Evolutionary conservation across 2,329 filamentous ascomycete genomes (phyloP).

Genomic region (Colletotrichum truncatum): DNA sequence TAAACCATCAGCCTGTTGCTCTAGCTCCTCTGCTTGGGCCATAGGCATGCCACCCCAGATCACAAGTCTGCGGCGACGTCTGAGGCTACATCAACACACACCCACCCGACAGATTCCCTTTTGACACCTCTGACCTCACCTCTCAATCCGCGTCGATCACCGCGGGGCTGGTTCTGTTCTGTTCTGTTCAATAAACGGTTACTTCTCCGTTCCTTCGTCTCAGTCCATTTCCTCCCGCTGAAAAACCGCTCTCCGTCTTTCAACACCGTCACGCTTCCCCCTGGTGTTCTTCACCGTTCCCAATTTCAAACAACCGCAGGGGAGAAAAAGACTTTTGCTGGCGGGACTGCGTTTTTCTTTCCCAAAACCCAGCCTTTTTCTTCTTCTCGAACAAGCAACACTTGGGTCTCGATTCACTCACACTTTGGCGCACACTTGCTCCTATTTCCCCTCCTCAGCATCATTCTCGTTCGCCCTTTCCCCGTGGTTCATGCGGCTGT

Average conservation of each 20-base stretch:
- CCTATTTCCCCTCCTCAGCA: neutral
- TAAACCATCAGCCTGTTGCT: conserved; percentile 3
- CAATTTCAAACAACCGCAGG: conserved; percentile 4
- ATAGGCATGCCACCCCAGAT: conserved; percentile 28
- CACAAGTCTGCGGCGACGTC: conserved; percentile 26
- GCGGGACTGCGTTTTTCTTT: conserved; percentile 10
- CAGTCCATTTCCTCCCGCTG: neutral
- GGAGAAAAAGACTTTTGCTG: conserved; percentile 26
- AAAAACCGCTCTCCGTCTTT: neutral
- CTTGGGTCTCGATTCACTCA: neutral
- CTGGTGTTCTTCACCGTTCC: conserved; percentile 26
- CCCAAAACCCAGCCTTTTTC: conserved; percentile 1
- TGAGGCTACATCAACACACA: conserved; percentile 28
- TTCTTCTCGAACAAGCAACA: conserved; percentile 19
- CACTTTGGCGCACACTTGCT: neutral
- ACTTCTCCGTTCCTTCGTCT: neutral
- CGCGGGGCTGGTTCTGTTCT: conserved; percentile 23
- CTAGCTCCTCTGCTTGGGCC: conserved; percentile 12
- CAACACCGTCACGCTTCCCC: conserved; percentile 6
- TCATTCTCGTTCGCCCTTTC: neutral
- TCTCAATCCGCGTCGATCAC: conserved; percentile 25
- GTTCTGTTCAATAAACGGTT: conserved; percentile 6
- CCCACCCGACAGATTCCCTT: conserved; percentile 25
- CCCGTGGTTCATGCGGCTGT: conserved; percentile 25
- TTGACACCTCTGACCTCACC: conserved; percentile 31